Base-by-base conservation (phyloP, 2,329 filamentous ascomycete species). In the Fusarium papillatum region DNA sequence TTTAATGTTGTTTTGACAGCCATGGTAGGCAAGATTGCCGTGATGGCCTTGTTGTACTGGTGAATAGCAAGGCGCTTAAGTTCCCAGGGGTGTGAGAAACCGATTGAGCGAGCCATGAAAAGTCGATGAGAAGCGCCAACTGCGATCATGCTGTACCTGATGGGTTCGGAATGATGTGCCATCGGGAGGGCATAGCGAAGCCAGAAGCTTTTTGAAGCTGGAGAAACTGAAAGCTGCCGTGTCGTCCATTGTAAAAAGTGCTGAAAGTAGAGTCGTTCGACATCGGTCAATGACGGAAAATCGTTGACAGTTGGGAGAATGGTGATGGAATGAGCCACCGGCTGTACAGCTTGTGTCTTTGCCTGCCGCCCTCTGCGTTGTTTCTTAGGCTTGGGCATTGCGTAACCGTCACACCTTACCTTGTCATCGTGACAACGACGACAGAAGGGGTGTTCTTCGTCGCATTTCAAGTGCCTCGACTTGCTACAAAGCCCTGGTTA, bases 71-170 rank as follows among this genome's bases (percentile, higher is more conserved):
- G 24, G 3, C 57, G 34, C 10, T 60, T 60, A 7, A 60, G 34
- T 3, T 39, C 57, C 57, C 57, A 60, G 7, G 57, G 57, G 7
- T 48, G 29, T 2, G 48, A 69, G 24, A 36, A 39, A 13, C 60
- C 60, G 6, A 69, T 26, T 6, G 59, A 57, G 14, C 34, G 48
- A 17, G 66, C 66, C 60, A 69, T 64, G 38, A 69, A 69, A 7
- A 69, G 60, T 26, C 66, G 46, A 57, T 69, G 60, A 46, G 60
- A 57, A 24, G 66, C 60, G n/a, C 66, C 66, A 10, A 69, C 66
- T 16, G 66, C 60, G 14, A 64, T 59, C 48, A 69, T 69, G 26
- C 66, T 69, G 26, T 64, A 64, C 50, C 66, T 59, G 8, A 69
- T 36, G 5, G 66, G 60, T 46, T 60, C 60, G 24, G 38, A 69